A percentile compares a stretch with the other conserved stretches of the same genome.
Evolutionary conservation across 2,329 filamentous ascomycete species (phyloP).

Genomic region (Fusarium sp.): DNA sequence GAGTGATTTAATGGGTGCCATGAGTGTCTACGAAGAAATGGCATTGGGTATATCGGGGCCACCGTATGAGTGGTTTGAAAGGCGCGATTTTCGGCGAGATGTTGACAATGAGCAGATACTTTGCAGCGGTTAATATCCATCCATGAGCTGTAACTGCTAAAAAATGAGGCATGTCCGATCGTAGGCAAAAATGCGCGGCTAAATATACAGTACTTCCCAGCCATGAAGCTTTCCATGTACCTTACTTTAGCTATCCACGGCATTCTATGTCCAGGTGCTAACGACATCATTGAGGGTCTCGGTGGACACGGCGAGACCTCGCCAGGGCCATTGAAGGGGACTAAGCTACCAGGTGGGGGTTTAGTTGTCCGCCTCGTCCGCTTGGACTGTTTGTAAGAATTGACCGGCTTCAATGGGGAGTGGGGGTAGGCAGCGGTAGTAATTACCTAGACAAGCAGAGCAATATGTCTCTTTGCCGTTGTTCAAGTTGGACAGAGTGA

Average conservation of each 20-base stretch:
- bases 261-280: constrained; percentile 41
- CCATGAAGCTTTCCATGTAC: not conserved
- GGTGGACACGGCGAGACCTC: constrained; percentile 43
- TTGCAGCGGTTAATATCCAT: constrained; percentile 23
- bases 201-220: constrained; percentile 27
- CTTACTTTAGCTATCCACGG: constrained; percentile 33
- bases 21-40: constrained; percentile 1
- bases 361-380: constrained; percentile 22
- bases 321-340: constrained; percentile 30
- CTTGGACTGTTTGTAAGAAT: constrained; percentile 25
- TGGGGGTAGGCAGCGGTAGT: constrained; percentile 29
- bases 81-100: constrained; percentile 25
- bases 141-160: not conserved
- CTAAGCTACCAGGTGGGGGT: constrained; percentile 37
- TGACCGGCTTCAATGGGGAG: constrained; percentile 9
- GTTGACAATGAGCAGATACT: constrained; percentile 9
- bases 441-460: constrained; percentile 40
- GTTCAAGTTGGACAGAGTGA: constrained; percentile 4
- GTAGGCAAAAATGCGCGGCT: constrained; percentile 34
- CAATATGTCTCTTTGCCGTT: constrained; percentile 24
- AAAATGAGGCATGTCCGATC: not conserved
- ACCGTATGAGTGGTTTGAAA: constrained; percentile 4
- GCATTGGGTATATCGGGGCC: constrained; percentile 10
- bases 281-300: constrained; percentile 45
- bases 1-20: constrained; percentile 8